Conservation (phyloP, 352 stramenopile species). For the Globisporangium barbulae region DNA sequence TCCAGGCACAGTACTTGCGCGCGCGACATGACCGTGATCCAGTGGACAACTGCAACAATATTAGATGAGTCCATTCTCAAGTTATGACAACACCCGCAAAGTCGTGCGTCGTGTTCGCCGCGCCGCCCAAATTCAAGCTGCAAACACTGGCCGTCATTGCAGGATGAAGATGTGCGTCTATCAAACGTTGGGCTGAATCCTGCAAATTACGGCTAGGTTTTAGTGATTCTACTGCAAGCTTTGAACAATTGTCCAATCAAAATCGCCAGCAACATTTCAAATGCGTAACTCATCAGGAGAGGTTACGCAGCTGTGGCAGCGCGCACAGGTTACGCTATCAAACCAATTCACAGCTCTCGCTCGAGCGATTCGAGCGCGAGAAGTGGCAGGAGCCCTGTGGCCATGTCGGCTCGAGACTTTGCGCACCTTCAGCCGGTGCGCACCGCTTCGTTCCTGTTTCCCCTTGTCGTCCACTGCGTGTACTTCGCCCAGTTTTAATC, state of each 20-base stretch:
- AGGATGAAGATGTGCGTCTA: too few relatives aligned
- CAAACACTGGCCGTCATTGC: too few relatives aligned
- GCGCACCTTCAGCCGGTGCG: conserved; percentile 70
- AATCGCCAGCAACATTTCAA: neutral
- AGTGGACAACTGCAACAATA: neutral
- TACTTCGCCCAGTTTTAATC: neutral
- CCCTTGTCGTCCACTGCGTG: neutral
- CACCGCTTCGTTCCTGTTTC: neutral
- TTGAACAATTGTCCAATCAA: too few relatives aligned
- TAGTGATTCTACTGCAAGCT: too few relatives aligned
- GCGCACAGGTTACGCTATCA: neutral
- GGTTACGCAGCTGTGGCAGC: neutral
- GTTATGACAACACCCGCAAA: too few relatives aligned
- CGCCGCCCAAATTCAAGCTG: too few relatives aligned
- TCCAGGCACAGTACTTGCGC: neutral
- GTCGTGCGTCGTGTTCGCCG: too few relatives aligned
- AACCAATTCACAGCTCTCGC: neutral
- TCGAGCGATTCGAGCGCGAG: neutral
- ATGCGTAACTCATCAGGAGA: neutral
- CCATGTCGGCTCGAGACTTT: conserved; percentile 63
- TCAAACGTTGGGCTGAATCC: too few relatives aligned
- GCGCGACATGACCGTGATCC: conserved; percentile 1
- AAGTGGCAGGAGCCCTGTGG: neutral
- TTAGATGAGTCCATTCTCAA: too few relatives aligned
- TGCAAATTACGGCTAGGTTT: too few relatives aligned